phyloP scores from a whole-genome alignment of 1,284 basidiomycete species.

The Rhodotorula sp. region DNA sequence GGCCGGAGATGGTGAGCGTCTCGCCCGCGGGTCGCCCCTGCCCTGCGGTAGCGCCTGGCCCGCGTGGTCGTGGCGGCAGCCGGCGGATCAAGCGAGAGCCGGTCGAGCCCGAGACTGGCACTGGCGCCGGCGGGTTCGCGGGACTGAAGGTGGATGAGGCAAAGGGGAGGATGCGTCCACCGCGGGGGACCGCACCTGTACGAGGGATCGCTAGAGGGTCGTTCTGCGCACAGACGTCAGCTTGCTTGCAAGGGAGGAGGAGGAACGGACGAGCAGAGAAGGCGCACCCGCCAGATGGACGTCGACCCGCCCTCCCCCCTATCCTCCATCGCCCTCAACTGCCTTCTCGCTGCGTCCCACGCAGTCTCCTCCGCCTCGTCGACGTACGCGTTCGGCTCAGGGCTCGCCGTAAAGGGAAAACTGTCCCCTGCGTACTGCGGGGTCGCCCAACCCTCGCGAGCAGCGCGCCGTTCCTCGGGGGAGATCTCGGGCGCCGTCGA shows the following conservation, averaged over 20 bases:
- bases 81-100: not conserved
- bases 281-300: constrained; percentile 10
- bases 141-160: not conserved
- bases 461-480: constrained; percentile 3
- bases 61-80: no score
- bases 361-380: not conserved
- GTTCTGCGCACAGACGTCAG: not conserved
- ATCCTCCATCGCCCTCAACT: no score
- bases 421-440: not conserved
- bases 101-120: not conserved
- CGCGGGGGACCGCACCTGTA: constrained; percentile 6
- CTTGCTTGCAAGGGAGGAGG: not conserved
- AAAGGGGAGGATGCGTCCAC: not conserved
- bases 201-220: constrained; percentile 8
- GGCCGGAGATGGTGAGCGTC: no score
- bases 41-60: no score
- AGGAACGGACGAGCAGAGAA: not conserved
- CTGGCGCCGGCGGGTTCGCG: not conserved
- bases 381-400: not conserved
- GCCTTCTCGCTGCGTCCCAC: not conserved
- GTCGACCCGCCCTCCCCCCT: not conserved
- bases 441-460: not conserved
- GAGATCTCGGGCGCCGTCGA: not conserved
- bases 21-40: no score
- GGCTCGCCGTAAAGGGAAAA: not conserved